Base-by-base conservation (phyloP, 306 rosid genomes). In the Spatholobus suberectus region DNA sequence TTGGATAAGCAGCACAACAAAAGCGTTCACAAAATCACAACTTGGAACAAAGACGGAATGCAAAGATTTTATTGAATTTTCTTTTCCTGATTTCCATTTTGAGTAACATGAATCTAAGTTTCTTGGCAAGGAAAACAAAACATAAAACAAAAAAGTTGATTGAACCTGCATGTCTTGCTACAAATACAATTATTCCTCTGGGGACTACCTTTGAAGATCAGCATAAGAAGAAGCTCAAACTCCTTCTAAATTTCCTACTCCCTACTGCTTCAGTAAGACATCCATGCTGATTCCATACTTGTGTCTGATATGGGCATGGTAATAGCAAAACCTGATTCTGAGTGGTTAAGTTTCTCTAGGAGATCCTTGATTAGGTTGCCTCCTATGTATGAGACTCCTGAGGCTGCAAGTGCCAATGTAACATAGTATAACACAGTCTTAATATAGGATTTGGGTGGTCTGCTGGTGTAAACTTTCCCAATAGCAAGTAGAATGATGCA, bases 341-440 rank as follows among this genome's bases (percentile, higher is more conserved):
- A 78, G 12, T 73, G 70, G 58, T 18, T 52, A 35, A 72, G 20
- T 72, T 85, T 88, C 74, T 80, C 89, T 14, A 88, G 54, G 20
- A 88, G 82, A 52, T 88, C 87, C 86, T 81, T 80, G 62, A 81
- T 9, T n/a, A 88, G 80, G 52, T 65, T 47, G 1, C 91, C 91
- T 65, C 6, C 87, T 6, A 85, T 62, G 73, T 67, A 85, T 32
- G 87, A 85, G 11, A 83, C 7, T 27, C 87, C 91, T 0, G 91
- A 83, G 34, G 82, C 75, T 41, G 79, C 79, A 72, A 88, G 32
- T 23, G 89, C 82, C 70, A 83, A 40, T 35, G 58, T 49, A 34
- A 88, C 82, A 75, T 76, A 85, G 76, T 72, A 85, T 3, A 37
- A 32, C 7, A 76, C 76, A 71, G 87, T 85, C 81, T 81, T 88